Percentiles rank a stretch among this genome's conserved stretches.
Evolutionary conservation across 441 rosid species (phyloP).

Genomic region (Brassica balearica): DNA sequence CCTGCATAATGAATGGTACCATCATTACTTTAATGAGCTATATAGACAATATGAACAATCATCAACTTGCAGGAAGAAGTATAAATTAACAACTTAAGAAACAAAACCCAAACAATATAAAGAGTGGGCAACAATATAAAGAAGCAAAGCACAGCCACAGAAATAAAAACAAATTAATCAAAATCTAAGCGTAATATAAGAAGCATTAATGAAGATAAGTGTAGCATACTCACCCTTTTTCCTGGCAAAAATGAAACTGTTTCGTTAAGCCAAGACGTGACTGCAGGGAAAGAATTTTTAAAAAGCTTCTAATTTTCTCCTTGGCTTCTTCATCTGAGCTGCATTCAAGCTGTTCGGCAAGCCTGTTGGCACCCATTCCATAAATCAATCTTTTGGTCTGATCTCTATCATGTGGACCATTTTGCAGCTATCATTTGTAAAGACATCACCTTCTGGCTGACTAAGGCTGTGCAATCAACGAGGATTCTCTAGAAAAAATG

Average conservation of each 20-base stretch:
- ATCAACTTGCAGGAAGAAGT: too few relatives aligned
- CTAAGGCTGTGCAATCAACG: slow-evolving; percentile 78
- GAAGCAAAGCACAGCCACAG: neutral
- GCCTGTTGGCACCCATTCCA: slow-evolving; percentile 96
- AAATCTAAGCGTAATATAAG: slow-evolving; percentile 1
- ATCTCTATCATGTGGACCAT: slow-evolving; percentile 74
- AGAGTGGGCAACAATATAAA: too few relatives aligned
- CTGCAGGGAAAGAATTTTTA: slow-evolving; percentile 84
- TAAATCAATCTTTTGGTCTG: slow-evolving; percentile 94
- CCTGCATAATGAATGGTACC: slow-evolving; percentile 49
- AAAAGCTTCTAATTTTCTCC: slow-evolving; percentile 79
- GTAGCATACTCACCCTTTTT: slow-evolving; percentile 72
- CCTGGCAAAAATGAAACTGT: slow-evolving; percentile 70
- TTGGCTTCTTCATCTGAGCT: slow-evolving; percentile 75
- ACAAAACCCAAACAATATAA: too few relatives aligned
- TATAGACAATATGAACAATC: too few relatives aligned
- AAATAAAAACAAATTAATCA: neutral
- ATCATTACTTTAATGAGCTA: too few relatives aligned
- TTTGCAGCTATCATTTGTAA: slow-evolving; percentile 83
- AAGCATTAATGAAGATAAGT: slow-evolving; percentile 28
- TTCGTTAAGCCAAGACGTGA: slow-evolving; percentile 85
- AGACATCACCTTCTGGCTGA: slow-evolving; percentile 86
- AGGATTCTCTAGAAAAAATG: slow-evolving; percentile 87
- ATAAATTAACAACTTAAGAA: too few relatives aligned
- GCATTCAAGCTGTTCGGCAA: slow-evolving; percentile 91